A percentile compares a stretch with the other conserved stretches of the same genome.
Evolutionary conservation across 495 filamentous ascomycete species (phyloP).

Genomic region (Venustampulla echinocandica): DNA sequence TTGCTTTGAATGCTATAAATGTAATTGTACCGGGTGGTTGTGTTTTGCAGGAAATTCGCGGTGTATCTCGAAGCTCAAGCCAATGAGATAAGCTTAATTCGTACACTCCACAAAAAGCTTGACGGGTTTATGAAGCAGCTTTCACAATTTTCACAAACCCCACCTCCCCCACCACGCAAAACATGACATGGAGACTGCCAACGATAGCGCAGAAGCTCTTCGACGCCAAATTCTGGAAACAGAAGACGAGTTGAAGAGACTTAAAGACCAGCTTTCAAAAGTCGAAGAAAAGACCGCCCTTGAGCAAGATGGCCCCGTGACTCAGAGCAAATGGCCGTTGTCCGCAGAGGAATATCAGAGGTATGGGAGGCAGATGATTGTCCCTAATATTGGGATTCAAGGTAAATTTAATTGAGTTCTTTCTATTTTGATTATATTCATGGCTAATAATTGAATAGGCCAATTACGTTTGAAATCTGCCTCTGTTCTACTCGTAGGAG

Average conservation of each 20-base stretch:
- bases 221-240: slow-evolving; percentile 25
- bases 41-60: neutral
- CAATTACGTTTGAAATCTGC: slow-evolving; percentile 68
- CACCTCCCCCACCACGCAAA: slow-evolving; percentile 2
- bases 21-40: neutral
- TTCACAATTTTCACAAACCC: neutral
- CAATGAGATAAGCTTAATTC: too few relatives aligned
- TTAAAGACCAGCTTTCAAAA: slow-evolving; percentile 29
- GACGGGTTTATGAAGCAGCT: neutral
- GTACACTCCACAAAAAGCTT: too few relatives aligned
- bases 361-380: slow-evolving; percentile 89
- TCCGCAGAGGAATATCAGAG: slow-evolving; percentile 62
- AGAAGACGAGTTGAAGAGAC: slow-evolving; percentile 27
- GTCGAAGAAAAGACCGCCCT: slow-evolving; percentile 19
- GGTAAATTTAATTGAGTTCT: slow-evolving; percentile 35
- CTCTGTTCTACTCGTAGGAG: slow-evolving; percentile 77
- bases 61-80: too few relatives aligned
- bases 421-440: too few relatives aligned
- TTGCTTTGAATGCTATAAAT: too few relatives aligned
- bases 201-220: slow-evolving; percentile 17
- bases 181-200: slow-evolving; percentile 15
- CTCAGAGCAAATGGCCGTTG: slow-evolving; percentile 48
- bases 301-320: neutral
- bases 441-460: slow-evolving; percentile 40
- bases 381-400: slow-evolving; percentile 73